Evolutionary conservation across 129 eudicot genomes (phyloP).

Genomic region (Centaurea solstitialis): DNA sequence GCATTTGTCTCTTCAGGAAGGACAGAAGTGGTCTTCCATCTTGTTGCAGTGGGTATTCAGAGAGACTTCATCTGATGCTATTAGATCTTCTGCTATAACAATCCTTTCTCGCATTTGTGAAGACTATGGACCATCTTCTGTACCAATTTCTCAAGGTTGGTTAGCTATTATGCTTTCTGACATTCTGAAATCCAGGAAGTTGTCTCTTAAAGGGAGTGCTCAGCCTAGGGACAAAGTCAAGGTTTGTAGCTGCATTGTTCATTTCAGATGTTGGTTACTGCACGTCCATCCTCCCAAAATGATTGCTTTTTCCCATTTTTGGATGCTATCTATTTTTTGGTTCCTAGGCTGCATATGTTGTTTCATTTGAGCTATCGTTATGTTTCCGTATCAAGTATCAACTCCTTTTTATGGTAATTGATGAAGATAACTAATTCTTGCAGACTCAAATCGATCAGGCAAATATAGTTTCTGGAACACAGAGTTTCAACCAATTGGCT

Average conservation of each 20-base stretch:
- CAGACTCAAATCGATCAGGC: conserved; percentile 95
- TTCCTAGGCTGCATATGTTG: background rate
- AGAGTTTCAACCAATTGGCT: conserved; percentile 72
- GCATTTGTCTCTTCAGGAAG: conserved; percentile 83
- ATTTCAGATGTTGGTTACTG: conserved; percentile 10
- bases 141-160: conserved; percentile 98
- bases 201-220: conserved; percentile 57
- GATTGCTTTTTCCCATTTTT: background rate
- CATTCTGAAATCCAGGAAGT: conserved; percentile 60
- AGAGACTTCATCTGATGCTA: conserved; percentile 53
- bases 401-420: conserved; percentile 14
- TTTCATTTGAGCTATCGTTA: background rate
- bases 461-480: conserved; percentile 68
- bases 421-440: conserved; percentile 27
- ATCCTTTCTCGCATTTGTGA: conserved; percentile 79
- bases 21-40: conserved; percentile 82
- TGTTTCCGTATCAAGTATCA: background rate
- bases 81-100: conserved; percentile 68
- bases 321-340: background rate
- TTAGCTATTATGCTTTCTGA: conserved; percentile 75
- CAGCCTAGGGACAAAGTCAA: conserved; percentile 82
- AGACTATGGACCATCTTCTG: conserved; percentile 82
- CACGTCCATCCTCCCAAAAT: conserved; percentile 1
- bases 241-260: conserved; percentile 44
- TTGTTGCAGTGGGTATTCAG: conserved; percentile 78